A percentile compares a stretch with the other conserved stretches of the same genome.
These are phyloP conservation scores for Psidium guajava DNA, from an alignment of 345 rosid genomes.

Conservation along the genomic window DNA sequence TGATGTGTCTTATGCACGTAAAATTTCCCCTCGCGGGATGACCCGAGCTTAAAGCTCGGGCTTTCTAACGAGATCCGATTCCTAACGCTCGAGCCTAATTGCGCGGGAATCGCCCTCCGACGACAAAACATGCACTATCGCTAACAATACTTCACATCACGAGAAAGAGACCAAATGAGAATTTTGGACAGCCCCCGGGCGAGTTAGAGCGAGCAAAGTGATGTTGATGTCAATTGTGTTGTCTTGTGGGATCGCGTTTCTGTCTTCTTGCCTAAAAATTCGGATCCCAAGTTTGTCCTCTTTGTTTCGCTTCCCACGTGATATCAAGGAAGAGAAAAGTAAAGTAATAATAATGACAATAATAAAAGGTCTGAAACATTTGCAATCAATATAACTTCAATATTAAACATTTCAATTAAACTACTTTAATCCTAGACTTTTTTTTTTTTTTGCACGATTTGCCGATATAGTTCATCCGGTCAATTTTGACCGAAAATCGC, in stretches of 20 bases:
- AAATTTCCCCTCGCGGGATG: background rate
- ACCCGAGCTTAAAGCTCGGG: accelerated
- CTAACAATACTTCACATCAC: background rate
- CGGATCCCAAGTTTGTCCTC: background rate
- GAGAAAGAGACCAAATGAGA: accelerated
- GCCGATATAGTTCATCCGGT: too few species aligned
- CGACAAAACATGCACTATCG: accelerated
- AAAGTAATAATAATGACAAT: too few species aligned
- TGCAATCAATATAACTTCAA: too few species aligned
- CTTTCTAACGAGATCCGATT: background rate
- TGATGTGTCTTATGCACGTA: too few species aligned
- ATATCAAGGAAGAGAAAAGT: background rate
- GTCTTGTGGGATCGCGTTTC: background rate
- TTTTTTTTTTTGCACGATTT: too few species aligned
- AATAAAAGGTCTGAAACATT: too few species aligned
- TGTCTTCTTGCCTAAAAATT: background rate
- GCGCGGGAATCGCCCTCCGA: accelerated
- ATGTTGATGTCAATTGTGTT: background rate
- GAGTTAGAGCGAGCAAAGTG: background rate
- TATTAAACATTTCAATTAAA: too few species aligned
- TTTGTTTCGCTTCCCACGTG: accelerated
- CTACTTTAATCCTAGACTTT: too few species aligned
- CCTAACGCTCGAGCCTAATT: background rate
- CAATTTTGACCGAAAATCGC: too few species aligned
- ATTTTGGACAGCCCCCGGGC: background rate